These are phyloP conservation scores for Didymella segeticola DNA, from an alignment of 2,329 filamentous ascomycete genomes.

Conservation along the genomic window DNA sequence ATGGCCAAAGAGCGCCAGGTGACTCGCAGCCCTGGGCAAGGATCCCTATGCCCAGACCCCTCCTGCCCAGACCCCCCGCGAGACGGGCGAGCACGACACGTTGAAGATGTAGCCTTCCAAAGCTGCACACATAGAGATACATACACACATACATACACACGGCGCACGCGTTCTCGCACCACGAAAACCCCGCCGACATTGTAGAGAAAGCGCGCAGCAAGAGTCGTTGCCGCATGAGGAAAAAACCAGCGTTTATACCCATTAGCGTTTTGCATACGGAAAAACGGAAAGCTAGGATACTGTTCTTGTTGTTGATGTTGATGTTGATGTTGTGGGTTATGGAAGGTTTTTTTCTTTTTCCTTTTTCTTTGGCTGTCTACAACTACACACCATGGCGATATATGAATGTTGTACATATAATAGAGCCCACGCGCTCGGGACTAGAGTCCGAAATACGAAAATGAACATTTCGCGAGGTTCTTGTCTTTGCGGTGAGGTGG, in stretches of 20 bases:
- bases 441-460: constrained; percentile 10
- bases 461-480: no score
- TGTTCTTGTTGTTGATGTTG: no score
- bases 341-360: no score
- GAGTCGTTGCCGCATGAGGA: constrained; percentile 3
- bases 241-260: constrained; percentile 22
- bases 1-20: constrained; percentile 11
- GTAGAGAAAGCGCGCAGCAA: not conserved
- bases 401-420: constrained; percentile 5
- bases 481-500: no score
- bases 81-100: constrained; percentile 10
- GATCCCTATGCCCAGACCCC: constrained; percentile 2
- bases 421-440: constrained; percentile 10
- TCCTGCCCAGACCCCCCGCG: not conserved
- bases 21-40: constrained; percentile 2
- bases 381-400: not conserved
- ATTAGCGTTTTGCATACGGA: constrained; percentile 20
- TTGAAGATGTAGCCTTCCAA: not conserved
- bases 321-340: no score
- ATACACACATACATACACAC: not conserved
- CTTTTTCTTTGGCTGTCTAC: no score
- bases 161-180: not conserved
- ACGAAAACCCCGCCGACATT: not conserved
- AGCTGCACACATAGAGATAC: not conserved
- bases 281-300: not conserved